These are phyloP conservation scores for Biscutella auriculata DNA, from an alignment of 441 rosid genomes.

Conservation along the genomic window DNA sequence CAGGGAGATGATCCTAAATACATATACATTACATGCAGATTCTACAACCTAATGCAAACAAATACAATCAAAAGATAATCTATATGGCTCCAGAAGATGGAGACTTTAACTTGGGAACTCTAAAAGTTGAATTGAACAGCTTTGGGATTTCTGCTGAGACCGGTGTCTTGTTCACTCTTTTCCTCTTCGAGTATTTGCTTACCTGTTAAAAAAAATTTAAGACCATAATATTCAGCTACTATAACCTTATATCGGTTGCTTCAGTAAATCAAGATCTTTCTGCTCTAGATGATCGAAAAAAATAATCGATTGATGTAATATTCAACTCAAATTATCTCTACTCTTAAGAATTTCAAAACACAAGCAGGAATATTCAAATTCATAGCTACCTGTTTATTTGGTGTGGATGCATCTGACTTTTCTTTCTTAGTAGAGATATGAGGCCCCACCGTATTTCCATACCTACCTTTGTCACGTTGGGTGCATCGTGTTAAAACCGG, in stretches of 20 bases:
- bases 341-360: not conserved
- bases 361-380: not conserved
- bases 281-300: constrained; percentile 16
- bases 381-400: constrained; percentile 13
- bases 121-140: constrained; percentile 53
- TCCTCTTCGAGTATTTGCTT: constrained; percentile 47
- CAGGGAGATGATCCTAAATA: constrained; percentile 16
- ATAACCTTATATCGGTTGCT: no score
- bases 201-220: constrained; percentile 29
- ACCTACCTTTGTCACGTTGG: constrained; percentile 9
- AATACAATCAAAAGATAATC: not conserved
- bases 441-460: constrained; percentile 9
- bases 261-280: constrained; percentile 11
- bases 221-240: no score
- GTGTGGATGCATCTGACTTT: constrained; percentile 13
- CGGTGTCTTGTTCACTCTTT: constrained; percentile 25
- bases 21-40: constrained; percentile 11
- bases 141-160: constrained; percentile 36
- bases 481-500: constrained; percentile 37
- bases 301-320: not conserved
- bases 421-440: constrained; percentile 34
- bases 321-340: not conserved
- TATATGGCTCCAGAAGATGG: constrained; percentile 18
- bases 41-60: not conserved
- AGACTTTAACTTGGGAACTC: constrained; percentile 69